A percentile compares a stretch with the other conserved stretches of the same genome.
phyloP scores from a whole-genome alignment of 2,329 filamentous ascomycete species.

The Stachybotrys chartarum region DNA sequence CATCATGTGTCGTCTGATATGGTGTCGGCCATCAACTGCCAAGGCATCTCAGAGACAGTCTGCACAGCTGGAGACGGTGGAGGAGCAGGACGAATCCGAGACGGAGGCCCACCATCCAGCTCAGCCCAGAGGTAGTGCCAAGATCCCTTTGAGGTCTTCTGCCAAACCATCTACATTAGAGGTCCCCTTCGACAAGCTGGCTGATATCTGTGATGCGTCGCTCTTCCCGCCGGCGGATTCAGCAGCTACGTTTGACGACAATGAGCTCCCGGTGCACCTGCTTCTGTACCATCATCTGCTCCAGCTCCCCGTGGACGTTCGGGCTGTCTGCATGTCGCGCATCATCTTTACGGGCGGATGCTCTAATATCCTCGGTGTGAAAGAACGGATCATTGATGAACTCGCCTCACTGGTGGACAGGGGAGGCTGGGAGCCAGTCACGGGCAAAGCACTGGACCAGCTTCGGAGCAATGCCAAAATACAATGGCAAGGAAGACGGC shows the following conservation, averaged over 20 bases:
- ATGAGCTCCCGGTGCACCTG: constrained; percentile 72
- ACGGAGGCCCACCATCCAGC: constrained; percentile 16
- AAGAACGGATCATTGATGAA: constrained; percentile 69
- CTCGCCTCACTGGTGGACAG: constrained; percentile 58
- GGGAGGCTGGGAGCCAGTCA: constrained; percentile 71
- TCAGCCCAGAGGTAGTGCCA: constrained; percentile 19
- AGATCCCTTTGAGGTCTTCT: constrained; percentile 40
- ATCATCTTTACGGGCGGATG: constrained; percentile 82
- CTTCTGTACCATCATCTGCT: constrained; percentile 73
- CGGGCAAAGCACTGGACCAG: constrained; percentile 59
- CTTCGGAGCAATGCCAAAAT: constrained; percentile 38
- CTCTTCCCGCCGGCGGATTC: constrained; percentile 57
- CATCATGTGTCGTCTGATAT: constrained; percentile 65
- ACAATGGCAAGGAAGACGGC: constrained; percentile 10
- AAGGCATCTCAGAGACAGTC: constrained; percentile 28
- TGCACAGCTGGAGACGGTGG: constrained; percentile 37
- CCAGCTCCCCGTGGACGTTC: constrained; percentile 71
- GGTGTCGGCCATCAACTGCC: constrained; percentile 50
- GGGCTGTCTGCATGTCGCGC: constrained; percentile 79
- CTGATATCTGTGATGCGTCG: constrained; percentile 66
- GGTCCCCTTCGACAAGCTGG: constrained; percentile 62
- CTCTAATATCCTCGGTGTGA: constrained; percentile 71
- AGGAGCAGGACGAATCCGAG: constrained; percentile 50
- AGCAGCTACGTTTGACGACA: constrained; percentile 65
- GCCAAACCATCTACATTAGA: constrained; percentile 47